Evolutionary conservation across 192 early-diverging fungal species (phyloP).

Genomic region (Gryganskiella cystojenkinii): DNA sequence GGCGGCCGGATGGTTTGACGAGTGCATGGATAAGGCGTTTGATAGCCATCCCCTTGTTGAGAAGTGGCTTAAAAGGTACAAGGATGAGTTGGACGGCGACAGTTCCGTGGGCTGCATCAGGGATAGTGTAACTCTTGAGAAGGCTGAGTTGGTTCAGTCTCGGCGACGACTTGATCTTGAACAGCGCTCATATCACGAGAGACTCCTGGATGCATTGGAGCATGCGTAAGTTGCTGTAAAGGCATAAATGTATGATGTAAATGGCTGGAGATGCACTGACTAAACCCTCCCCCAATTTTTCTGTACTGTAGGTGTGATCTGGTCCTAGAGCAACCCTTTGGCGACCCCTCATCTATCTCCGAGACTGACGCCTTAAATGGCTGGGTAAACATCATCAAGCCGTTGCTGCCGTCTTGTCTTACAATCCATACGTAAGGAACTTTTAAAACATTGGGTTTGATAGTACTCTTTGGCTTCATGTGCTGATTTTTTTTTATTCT

Average conservation of each 20-base stretch:
- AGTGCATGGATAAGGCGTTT: neutral
- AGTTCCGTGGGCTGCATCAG: neutral
- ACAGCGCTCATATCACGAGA: slow-evolving; percentile 3
- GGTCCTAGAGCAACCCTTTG: neutral
- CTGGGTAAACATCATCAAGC: slow-evolving; percentile 1
- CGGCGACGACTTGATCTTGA: neutral
- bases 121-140: neutral
- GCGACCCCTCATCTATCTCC: neutral
- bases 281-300: no score
- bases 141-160: neutral
- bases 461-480: neutral
- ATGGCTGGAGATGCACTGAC: neutral
- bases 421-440: slow-evolving; percentile 1
- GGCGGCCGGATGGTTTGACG: neutral
- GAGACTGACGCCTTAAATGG: neutral
- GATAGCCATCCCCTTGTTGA: neutral
- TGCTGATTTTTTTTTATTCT: neutral
- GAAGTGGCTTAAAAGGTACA: neutral
- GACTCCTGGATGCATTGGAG: neutral
- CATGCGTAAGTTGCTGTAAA: neutral
- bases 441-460: neutral
- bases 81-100: neutral
- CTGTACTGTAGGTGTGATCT: slow-evolving; percentile 1
- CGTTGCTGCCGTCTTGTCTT: neutral
- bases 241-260: neutral